Evolutionary conservation across 2,329 filamentous ascomycete genomes (phyloP).

Genomic region (Penicillium sp.): DNA sequence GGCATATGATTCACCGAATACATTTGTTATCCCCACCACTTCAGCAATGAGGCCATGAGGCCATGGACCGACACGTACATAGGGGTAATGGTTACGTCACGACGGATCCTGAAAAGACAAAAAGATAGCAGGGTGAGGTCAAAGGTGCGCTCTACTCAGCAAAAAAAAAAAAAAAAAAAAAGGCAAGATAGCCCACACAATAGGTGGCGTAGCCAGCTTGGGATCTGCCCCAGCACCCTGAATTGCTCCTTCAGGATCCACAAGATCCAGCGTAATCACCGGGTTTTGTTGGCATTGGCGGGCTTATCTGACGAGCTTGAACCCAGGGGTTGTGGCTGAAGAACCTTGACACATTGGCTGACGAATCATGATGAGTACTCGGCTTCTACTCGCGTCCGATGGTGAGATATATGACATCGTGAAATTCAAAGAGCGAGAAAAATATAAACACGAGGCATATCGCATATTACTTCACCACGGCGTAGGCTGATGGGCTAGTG

Average conservation of each 20-base stretch:
- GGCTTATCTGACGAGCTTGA: background rate
- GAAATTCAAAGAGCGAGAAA: background rate
- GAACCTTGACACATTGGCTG: background rate
- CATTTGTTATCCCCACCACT: background rate
- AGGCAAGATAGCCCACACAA: background rate
- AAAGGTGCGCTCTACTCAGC: background rate
- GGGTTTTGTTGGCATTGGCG: background rate
- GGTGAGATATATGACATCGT: background rate
- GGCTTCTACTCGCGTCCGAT: background rate
- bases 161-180: background rate
- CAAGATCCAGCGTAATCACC: background rate
- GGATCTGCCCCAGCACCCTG: background rate
- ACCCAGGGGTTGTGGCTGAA: background rate
- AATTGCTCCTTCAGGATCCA: background rate
- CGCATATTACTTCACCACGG: background rate
- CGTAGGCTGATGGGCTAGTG: background rate
- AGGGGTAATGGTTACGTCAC: too few relatives aligned
- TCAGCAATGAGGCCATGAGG: background rate
- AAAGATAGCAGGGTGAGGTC: background rate
- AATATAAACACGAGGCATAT: background rate
- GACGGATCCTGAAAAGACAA: too few relatives aligned
- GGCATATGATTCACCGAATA: background rate
- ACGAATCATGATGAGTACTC: background rate
- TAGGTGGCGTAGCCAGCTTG: background rate
- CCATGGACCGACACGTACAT: background rate